A percentile compares a stretch with the other conserved stretches of the same genome.
These are phyloP conservation scores for Parathielavia appendiculata DNA, from an alignment of 495 filamentous ascomycete species.

Conservation along the genomic window DNA sequence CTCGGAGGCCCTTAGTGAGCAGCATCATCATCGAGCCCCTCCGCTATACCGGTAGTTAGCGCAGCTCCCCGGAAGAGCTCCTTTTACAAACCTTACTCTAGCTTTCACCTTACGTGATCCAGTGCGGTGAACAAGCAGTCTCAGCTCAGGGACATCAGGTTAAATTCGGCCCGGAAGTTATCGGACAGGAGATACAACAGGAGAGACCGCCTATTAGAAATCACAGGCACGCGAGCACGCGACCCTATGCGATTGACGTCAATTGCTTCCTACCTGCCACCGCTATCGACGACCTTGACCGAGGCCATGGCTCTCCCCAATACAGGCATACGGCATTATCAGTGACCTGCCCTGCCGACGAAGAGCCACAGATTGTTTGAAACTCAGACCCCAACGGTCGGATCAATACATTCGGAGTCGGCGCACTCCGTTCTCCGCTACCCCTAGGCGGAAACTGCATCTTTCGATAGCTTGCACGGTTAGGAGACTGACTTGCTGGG, in stretches of 20 bases:
- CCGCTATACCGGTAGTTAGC: neutral
- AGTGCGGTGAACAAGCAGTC: neutral
- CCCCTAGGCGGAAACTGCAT: neutral
- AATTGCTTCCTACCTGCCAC: neutral
- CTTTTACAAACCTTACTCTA: too few species aligned
- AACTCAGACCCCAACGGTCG: neutral
- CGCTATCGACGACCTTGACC: neutral
- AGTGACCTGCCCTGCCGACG: slow-evolving; percentile 17
- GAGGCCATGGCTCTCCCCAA: slow-evolving; percentile 21
- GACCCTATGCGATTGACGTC: neutral
- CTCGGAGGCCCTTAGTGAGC: too few species aligned
- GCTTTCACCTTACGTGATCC: too few species aligned
- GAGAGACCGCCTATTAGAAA: neutral
- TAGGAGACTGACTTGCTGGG: neutral
- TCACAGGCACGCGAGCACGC: slow-evolving; percentile 4
- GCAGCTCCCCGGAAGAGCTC: neutral
- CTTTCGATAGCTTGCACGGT: neutral
- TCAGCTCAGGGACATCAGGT: neutral
- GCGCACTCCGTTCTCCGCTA: slow-evolving; percentile 1
- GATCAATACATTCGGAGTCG: neutral
- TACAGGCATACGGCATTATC: slow-evolving; percentile 18
- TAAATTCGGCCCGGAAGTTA: neutral
- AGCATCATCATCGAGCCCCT: too few species aligned
- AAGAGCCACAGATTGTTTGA: slow-evolving; percentile 9
- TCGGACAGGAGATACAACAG: neutral